Conservation (phyloP, 108 stramenopile genomes). For the Fragilaria crotonensis region DNA sequence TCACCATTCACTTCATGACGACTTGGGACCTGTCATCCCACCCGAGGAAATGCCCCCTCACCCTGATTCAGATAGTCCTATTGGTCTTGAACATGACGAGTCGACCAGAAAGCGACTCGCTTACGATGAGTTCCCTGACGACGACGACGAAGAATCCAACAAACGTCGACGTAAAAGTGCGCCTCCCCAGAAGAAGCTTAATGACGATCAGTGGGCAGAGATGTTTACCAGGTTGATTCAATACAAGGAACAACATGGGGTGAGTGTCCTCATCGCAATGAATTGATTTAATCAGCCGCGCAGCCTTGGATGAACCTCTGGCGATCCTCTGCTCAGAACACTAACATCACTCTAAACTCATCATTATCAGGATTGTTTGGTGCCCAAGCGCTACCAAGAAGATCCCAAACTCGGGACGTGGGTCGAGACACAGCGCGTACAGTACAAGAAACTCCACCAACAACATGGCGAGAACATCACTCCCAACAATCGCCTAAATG, state of each 20-base stretch:
- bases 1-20: not conserved
- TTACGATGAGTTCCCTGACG: not conserved
- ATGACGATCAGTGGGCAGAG: conserved; percentile 28
- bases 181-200: conserved; percentile 19
- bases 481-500: conserved; percentile 40
- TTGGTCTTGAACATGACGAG: not conserved
- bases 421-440: conserved; percentile 32
- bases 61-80: too few relatives aligned
- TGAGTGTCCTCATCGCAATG: too few relatives aligned
- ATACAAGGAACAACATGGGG: conserved; percentile 28
- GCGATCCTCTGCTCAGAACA: not conserved
- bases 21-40: not conserved
- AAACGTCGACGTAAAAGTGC: not conserved
- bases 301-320: not conserved
- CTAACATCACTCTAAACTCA: too few relatives aligned
- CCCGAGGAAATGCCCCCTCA: not conserved
- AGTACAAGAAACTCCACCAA: conserved; percentile 32
- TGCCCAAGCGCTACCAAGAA: conserved; percentile 28
- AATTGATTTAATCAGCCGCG: not conserved
- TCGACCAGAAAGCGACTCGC: not conserved
- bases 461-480: conserved; percentile 3
- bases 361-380: conserved; percentile 20
- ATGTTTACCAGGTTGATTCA: conserved; percentile 23
- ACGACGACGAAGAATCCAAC: not conserved
- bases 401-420: conserved; percentile 19